Percentiles rank a stretch among this genome's conserved stretches.
phyloP scores from a whole-genome alignment of 2,329 filamentous ascomycete genomes.

The Fusarium albosuccineum region DNA sequence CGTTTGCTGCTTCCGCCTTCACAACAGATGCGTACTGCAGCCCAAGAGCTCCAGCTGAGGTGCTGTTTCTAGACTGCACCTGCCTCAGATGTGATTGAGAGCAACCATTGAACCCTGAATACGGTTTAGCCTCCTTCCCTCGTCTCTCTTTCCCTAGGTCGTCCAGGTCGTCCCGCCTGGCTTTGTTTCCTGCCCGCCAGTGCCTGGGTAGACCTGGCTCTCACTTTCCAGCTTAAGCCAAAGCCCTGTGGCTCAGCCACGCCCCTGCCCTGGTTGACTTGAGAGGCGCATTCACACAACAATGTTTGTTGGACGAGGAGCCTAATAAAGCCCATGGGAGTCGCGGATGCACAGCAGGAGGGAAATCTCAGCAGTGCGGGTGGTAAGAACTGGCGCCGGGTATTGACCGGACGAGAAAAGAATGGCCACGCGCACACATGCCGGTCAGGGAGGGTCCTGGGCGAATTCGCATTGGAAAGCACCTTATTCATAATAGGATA shows the following conservation, averaged over 20 bases:
- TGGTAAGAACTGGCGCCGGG: constrained; percentile 18
- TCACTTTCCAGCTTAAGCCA: constrained; percentile 2
- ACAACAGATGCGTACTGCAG: neutral
- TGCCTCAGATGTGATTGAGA: neutral
- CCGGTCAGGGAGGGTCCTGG: constrained; percentile 21
- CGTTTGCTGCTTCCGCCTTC: constrained; percentile 15
- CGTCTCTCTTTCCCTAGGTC: constrained; percentile 7
- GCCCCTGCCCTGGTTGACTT: constrained; percentile 30
- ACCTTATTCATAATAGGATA: constrained; percentile 12
- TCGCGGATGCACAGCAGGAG: constrained; percentile 17
- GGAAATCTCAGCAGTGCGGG: constrained; percentile 16
- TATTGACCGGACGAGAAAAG: constrained; percentile 37
- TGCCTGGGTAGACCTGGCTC: neutral
- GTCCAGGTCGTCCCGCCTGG: constrained; percentile 2
- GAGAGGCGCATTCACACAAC: constrained; percentile 39
- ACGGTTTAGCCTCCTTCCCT: constrained; percentile 18
- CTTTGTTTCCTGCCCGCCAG: constrained; percentile 19
- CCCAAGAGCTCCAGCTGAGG: neutral
- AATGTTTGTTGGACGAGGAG: constrained; percentile 5
- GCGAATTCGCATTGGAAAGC: constrained; percentile 21
- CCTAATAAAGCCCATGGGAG: constrained; percentile 17
- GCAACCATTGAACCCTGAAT: constrained; percentile 3
- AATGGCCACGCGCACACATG: constrained; percentile 24
- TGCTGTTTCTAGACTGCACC: neutral
- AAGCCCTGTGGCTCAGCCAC: constrained; percentile 33